Evolutionary conservation across 352 stramenopile species (phyloP), one percentile per base, ranked within the genome.

Genomic region (Thraustochytrium sp.): DNA sequence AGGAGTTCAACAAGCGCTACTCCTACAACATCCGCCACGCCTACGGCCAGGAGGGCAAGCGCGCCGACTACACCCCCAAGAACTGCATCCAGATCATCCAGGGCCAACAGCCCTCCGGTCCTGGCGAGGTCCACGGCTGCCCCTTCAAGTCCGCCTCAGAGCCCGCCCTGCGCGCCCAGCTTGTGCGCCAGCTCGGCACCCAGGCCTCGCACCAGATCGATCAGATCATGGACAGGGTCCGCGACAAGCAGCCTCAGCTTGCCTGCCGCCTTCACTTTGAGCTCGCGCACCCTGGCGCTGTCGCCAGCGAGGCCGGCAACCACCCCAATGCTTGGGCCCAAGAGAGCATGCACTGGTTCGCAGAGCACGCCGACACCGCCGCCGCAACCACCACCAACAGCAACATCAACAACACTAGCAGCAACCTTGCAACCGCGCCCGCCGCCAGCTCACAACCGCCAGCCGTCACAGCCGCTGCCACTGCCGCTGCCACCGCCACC

Each of bases 11-110:
- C 87, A 99, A 99, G 85, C 92, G 97, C 77, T 99, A 99, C 88
- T 89, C 93, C 18, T 99, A 99, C 91, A 98, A 97, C 88, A 97
- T 99, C 72, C 92, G 97, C 65, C 96, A 99, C 91, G 98, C 97
- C 90, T 99, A 99, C 88, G 97, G 97, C 49, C 99, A 99, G 87
- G 97, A 99, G 89, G 97, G 97, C 64, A 99, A 98, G 85, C 92
- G 96, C 76, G 96, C 95, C 73, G 95, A 97, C 88, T 99, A 99
- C 87, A 96, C 92, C 29, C 94, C 96, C 29, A 87, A 88, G 23
- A 85, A 68, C 21, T 91, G 88, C 77, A 95, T 96, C 86, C 97
- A 97, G 82, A 98, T 99, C 89, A 98, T 99, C 87, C 96, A 96
- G 82, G 93, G 94, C 86, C 90, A 94, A 44, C 93, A 96, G 5